These are phyloP conservation scores for Trichoderma hamatum DNA, from an alignment of 2,329 filamentous ascomycete species.

Conservation along the genomic window DNA sequence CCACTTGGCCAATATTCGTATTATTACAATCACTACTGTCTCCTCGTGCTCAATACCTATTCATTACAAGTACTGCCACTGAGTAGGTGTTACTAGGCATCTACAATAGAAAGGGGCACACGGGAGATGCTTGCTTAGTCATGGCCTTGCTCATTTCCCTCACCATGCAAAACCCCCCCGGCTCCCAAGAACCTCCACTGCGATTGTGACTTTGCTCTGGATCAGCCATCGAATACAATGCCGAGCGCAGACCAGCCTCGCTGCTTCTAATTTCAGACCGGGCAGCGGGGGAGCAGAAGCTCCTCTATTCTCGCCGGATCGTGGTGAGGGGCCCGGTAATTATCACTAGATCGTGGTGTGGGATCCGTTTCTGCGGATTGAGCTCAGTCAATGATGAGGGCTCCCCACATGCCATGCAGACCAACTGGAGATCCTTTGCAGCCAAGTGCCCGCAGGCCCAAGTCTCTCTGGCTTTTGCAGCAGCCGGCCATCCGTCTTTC, in stretches of 20 bases:
- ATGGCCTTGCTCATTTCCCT: constrained; percentile 14
- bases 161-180: neutral
- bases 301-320: constrained; percentile 6
- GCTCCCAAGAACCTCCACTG: constrained; percentile 5
- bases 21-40: neutral
- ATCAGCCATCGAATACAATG: neutral
- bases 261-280: constrained; percentile 17
- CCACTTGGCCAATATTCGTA: neutral
- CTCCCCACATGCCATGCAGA: constrained; percentile 19
- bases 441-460: neutral
- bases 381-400: neutral
- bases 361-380: neutral
- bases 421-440: constrained; percentile 18
- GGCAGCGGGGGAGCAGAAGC: neutral
- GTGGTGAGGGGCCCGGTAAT: constrained; percentile 20
- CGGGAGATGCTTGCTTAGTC: constrained; percentile 8
- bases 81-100: neutral
- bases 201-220: constrained; percentile 15
- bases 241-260: neutral
- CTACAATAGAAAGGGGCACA: neutral
- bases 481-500: neutral
- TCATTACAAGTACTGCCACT: neutral
- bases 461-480: neutral
- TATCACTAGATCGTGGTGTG: constrained; percentile 19
- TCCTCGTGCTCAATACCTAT: neutral